phyloP scores from a whole-genome alignment of 73 alveolate species.

The Paramecium tetraurelia region DNA sequence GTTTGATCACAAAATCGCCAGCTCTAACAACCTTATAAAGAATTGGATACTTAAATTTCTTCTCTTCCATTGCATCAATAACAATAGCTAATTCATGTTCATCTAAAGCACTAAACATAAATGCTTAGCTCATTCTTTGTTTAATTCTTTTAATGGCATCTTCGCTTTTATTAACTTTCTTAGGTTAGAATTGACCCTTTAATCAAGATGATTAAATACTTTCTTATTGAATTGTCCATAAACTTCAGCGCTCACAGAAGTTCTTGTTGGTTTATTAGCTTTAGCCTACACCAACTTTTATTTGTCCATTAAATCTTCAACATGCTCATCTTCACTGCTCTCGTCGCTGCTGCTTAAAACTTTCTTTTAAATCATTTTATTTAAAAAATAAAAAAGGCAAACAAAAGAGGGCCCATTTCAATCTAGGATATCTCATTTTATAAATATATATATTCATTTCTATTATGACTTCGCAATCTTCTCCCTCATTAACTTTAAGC shows the following conservation, averaged over 20 bases:
- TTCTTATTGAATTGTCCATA: slow-evolving; percentile 95
- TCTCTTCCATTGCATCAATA: slow-evolving; percentile 94
- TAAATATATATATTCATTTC: neutral
- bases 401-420: neutral
- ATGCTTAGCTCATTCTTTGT: slow-evolving; percentile 83
- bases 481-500: neutral
- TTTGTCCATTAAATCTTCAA: slow-evolving; percentile 49
- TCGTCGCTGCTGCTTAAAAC: slow-evolving; percentile 52
- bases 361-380: slow-evolving; percentile 51
- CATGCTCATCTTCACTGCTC: slow-evolving; percentile 56
- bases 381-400: neutral
- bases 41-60: slow-evolving; percentile 63
- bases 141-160: slow-evolving; percentile 79
- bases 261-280: slow-evolving; percentile 65
- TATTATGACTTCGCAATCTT: neutral
- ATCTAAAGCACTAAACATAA: slow-evolving; percentile 87
- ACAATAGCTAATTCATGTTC: slow-evolving; percentile 87
- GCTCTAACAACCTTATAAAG: neutral
- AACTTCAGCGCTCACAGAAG: slow-evolving; percentile 98
- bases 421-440: neutral
- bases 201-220: slow-evolving; percentile 39
- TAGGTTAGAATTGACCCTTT: slow-evolving; percentile 77
- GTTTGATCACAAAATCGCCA: slow-evolving; percentile 62
- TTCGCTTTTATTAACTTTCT: slow-evolving; percentile 76
- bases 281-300: slow-evolving; percentile 33